These are phyloP conservation scores for Ilex paraguariensis DNA, from an alignment of 305 asterid genomes.

Conservation along the genomic window DNA sequence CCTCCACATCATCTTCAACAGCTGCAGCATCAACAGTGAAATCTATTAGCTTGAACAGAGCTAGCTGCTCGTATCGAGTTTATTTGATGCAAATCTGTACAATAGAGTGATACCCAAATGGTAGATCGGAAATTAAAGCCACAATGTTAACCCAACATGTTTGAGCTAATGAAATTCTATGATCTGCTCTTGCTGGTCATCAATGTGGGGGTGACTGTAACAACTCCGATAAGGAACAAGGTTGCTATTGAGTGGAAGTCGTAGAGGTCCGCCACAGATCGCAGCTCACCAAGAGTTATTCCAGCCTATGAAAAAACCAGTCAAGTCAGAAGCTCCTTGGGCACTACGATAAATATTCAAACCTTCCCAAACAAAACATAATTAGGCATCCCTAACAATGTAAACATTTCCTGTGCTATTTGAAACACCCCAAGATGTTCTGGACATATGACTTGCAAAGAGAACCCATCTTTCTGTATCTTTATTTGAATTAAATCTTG, in stretches of 20 bases:
- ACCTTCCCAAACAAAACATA: neutral
- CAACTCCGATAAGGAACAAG: conserved; percentile 72
- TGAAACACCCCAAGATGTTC: too few species aligned
- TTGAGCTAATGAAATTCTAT: conserved; percentile 7
- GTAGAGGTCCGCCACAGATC: conserved; percentile 80
- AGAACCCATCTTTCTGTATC: too few species aligned
- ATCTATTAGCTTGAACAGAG: too few species aligned
- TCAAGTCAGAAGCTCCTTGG: conserved; percentile 3
- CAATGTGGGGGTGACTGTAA: conserved; percentile 68
- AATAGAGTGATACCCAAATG: conserved; percentile 1
- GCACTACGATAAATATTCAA: neutral
- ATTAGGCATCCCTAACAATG: too few species aligned
- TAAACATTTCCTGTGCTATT: too few species aligned
- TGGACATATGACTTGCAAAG: too few species aligned
- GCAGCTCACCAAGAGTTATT: conserved; percentile 80
- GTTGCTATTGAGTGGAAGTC: conserved; percentile 81
- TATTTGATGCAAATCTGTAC: conserved; percentile 16
- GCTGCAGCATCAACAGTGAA: too few species aligned
- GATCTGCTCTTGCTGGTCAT: conserved; percentile 47
- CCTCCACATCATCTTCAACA: too few species aligned
- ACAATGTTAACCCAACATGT: neutral
- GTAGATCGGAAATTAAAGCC: conserved; percentile 2
- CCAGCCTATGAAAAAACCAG: conserved; percentile 60
- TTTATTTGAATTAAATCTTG: too few species aligned
- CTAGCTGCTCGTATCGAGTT: too few species aligned